Conservation (phyloP, 441 rosid genomes). For the Bocquillonia castaneifolia region DNA sequence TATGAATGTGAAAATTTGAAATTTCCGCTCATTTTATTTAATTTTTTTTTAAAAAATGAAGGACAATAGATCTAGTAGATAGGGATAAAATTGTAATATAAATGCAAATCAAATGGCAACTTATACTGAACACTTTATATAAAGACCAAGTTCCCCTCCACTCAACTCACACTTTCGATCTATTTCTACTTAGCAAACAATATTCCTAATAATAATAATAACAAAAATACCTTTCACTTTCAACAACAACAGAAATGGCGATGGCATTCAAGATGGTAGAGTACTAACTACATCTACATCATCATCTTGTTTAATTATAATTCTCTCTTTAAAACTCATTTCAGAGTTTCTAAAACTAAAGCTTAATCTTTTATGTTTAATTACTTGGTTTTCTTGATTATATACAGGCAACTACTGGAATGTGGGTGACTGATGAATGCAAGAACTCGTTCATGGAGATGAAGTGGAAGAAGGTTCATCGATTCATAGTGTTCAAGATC, state of each 20-base stretch:
- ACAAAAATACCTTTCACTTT: background rate
- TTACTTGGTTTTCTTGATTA: background rate
- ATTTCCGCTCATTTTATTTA: no score
- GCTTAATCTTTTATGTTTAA: background rate
- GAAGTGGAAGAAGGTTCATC: constrained; percentile 86
- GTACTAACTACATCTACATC: no score
- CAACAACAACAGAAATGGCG: constrained; percentile 54
- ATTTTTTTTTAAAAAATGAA: no score
- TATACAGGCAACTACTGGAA: constrained; percentile 64
- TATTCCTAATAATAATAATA: no score
- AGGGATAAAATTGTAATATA: constrained; percentile 31
- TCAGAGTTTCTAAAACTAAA: background rate
- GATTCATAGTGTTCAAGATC: constrained; percentile 78
- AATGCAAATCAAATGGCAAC: constrained; percentile 24
- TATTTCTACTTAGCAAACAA: background rate
- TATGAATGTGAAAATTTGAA: no score
- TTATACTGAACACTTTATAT: constrained; percentile 22
- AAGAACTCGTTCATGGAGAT: constrained; percentile 80
- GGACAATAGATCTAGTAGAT: background rate
- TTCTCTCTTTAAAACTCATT: background rate
- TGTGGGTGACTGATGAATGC: constrained; percentile 86
- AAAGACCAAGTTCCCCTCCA: constrained; percentile 9
- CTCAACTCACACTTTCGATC: constrained; percentile 7
- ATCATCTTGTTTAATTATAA: background rate
- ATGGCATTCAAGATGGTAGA: constrained; percentile 96